Base-by-base conservation (phyloP, 164 flowering plant genomes). In the Akebia trifoliata region DNA sequence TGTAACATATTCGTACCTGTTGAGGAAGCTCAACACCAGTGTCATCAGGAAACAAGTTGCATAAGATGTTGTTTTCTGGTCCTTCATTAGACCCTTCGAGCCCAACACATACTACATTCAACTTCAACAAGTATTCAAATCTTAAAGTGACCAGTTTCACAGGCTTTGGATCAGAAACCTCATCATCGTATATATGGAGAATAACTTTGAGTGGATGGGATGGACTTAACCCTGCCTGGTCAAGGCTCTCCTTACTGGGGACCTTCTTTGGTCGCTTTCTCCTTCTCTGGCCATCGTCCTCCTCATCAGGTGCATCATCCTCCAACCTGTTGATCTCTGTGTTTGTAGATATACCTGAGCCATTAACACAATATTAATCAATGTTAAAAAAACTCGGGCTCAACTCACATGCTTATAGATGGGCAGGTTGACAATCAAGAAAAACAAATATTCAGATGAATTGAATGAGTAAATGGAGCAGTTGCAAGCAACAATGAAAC, bases 281-380 rank as follows among this genome's bases (percentile, higher is more conserved):
- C 66, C 97, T 75, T 69, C 94, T 90, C 66, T 93, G 97, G 17
- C 90, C 93, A 77, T 94, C 97, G 67, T 94, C 97, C 48, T 94
- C 99, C 44, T 90, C 96, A 61, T 87, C 96, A 22, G 72, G 76
- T 50, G 66, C 81, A 72, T 90, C 96, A 63, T 86, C 97, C 36
- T 90, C 97, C 68, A 78, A 42, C 58, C 67, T 81, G 34, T 75
- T 72, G 52, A 40, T 73, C 56, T 94, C 99, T 26, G 51, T 59
- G 46, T 40, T 76, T 51, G 78, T 29, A 46, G 81, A 60, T 22
- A 52, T 25, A 31, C 85, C 93, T 90, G 79, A 40, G 25, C 25
- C 62, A 65, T 38, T 9, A 31, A n/a, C 14, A 55, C 56, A 8
- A 22, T 20, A 39, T 34, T 52, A 62, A 32, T 45, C 32, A 20